Base-by-base conservation (phyloP, 306 rosid genomes). In the Rosa multiflora region DNA sequence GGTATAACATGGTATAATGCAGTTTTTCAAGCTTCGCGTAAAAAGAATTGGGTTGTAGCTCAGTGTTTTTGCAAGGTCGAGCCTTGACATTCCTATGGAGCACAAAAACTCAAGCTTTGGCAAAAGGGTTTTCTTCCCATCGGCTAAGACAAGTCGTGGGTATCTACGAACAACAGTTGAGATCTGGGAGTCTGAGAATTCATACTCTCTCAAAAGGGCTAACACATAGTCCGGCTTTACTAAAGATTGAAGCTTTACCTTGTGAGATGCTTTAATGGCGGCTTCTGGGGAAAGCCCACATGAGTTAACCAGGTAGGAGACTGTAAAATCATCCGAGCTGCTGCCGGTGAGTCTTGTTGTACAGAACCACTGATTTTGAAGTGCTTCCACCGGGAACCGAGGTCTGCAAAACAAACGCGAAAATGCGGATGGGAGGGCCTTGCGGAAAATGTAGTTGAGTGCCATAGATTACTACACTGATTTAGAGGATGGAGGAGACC, bases 41-140 rank as follows among this genome's bases (percentile, higher is more conserved):
- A 80, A 26, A 29, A 83, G 15, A 1, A 23, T 0, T 4, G 89
- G 73, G 26, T 55, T 42, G 13, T 13, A 37, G 32, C 66, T 47
- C 17, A 86, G 10, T 20, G 46, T 17, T 5, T 18, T 59, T 44
- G 47, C 47, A 44, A 44, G 47, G 59, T 44, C 47, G 47, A 44
- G 47, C 47, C 47, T 44, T 44, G 47, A 44, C 5, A 8, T 44
- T 2, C 47, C 47, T 44, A 44, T 1, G 11, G 89, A 83, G 73
- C 37, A 51, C 70, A 83, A 73, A 69, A 76, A 85, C 58, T 73
- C 74, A 18, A 85, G 49, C 67, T 85, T 85, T 11, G 88, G 86
- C 56, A 67, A 20, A 70, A 85, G 76, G 8, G 75, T 81, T 17
- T 74, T 76, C 10, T 70, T 26, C 37, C 48, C 29, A 64, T 8